Evolutionary conservation across 768 basidiomycete species (phyloP), one percentile per base, ranked within the genome.

Genomic region (Agaricus bisporus): DNA sequence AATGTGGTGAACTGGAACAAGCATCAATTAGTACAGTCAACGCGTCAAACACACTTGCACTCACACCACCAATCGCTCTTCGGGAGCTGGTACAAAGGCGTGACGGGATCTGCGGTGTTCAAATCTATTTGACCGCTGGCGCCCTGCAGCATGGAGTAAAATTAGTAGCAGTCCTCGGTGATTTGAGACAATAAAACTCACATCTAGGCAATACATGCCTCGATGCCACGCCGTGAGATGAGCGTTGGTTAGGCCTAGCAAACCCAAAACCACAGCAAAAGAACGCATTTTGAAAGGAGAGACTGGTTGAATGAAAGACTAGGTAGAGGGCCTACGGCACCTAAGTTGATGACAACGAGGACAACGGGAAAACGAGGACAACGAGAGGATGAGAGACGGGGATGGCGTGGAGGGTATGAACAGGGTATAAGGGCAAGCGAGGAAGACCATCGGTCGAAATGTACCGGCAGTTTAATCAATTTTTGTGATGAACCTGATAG

Each of bases 151-250:
- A 25, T n/a, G 14, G 14, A 12, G 28, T n/a, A 4, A 32, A 14
- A 12, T n/a, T 47, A 32, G 32, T 32, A 41, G 36, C 36, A 25
- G 20, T 28, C 2, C 22, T 14, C 26, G 17, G 11, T 26, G 22
- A 6, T n/a, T 25, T 10, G 9, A 29, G 15, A 32, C 45, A 2
- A 32, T 38, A 2, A 18, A 9, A 66, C 70, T 56, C 37, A 77
- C 77, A 59, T 77, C 71, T 4, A 72, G 49, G 54, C 74, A 76
- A 58, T 72, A 79, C 77, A 78, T 79, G 39, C 69, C 70, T 57
- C 69, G 64, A 53, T 68, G 60, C 59, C 63, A 78, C 8, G 73
- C 67, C 35, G 71, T 73, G 49, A 79, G 55, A 64, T 79, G 77
- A 28, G 73, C 76, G 20, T 62, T 60, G 28, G 63, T 68, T 7